Base-by-base conservation (phyloP, 306 rosid genomes). In the Carpinus viminea region DNA sequence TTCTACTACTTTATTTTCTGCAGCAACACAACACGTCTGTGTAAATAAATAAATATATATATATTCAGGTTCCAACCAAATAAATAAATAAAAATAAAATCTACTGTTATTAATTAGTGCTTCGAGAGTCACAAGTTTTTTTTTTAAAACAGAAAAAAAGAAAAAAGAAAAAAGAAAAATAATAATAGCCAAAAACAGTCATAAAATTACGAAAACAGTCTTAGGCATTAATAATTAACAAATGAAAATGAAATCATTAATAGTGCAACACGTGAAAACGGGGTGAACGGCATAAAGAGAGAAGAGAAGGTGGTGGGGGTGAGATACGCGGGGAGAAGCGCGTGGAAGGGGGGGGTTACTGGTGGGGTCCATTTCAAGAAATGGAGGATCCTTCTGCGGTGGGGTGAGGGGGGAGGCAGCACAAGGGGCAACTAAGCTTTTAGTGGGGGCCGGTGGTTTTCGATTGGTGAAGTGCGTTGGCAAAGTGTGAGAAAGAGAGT, bases 401-500 rank as follows among this genome's bases (percentile, higher is more conserved):
- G 73, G 20, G n/a, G n/a, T n/a, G n/a, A n/a, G 51, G 56, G 8
- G 51, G 41, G 47, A 68, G 46, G 17, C 31, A 82, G 80, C 62
- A 72, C 74, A 82, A 54, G 2, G 84, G 78, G 87, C 72, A 81
- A 82, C 78, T 78, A 73, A 73, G 82, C 45, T 77, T 65, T 75
- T 69, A 78, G 87, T 86, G 81, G 80, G 84, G 70, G 34, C 34
- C 34, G 34, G 80, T 43, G 66, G 84, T 74, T 85, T 85, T 78
- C 52, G 75, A 79, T 26, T 83, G 43, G 76, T 68, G 82, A 85
- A 89, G 87, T 83, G 92, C 87, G 96, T 86, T 93, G 98, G 93
- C 97, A 85, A 90, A 88, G 96, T 88, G 93, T 86, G 92, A 83
- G 98, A 94, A 85, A 89, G 91, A 89, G 96, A 89, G 98, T 91